These are phyloP conservation scores for Xylaria arbuscula DNA, from an alignment of 2,329 filamentous ascomycete species.

Conservation along the genomic window DNA sequence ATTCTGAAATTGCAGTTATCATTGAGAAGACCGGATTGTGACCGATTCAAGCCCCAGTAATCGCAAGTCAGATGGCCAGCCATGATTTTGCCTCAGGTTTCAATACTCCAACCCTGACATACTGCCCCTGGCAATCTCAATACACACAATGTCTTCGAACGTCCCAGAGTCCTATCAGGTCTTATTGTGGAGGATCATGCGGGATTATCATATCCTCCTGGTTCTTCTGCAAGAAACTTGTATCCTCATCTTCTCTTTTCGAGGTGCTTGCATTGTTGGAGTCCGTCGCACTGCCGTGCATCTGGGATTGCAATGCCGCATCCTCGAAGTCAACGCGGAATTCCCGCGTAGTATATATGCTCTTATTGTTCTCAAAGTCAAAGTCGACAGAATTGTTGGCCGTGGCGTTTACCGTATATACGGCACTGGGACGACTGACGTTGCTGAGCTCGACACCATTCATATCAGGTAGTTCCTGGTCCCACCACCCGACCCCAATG, in stretches of 20 bases:
- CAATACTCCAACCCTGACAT: no score
- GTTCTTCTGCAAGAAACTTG: neutral
- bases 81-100: no score
- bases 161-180: neutral
- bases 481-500: neutral
- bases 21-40: no score
- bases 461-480: neutral
- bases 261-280: neutral
- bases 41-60: no score
- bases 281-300: neutral
- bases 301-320: neutral
- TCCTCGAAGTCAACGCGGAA: conserved; percentile 22
- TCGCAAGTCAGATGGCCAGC: no score
- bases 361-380: neutral
- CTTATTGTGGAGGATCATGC: neutral
- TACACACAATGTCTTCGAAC: neutral
- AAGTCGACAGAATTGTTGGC: neutral
- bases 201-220: neutral
- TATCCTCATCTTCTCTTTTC: conserved; percentile 7
- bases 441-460: neutral
- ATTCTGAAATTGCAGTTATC: no score
- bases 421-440: neutral
- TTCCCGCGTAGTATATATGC: conserved; percentile 17
- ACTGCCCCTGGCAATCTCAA: neutral
- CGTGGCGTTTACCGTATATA: conserved; percentile 23